phyloP scores from a whole-genome alignment of 768 basidiomycete species.

The Coprinellus aureogranulatus region DNA sequence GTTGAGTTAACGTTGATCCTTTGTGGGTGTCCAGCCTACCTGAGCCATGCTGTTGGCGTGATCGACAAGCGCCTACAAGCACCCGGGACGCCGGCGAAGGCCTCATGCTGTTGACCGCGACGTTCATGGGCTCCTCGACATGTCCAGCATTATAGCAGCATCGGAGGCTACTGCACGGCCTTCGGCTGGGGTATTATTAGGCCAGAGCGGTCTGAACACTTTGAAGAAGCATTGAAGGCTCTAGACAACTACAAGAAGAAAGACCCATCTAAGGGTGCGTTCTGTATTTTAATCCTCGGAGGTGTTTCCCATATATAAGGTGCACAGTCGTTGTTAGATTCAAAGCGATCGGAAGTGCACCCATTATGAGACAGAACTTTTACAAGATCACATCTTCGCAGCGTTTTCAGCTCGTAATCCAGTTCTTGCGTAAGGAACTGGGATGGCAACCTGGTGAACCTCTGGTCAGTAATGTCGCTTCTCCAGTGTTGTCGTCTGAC shows the following conservation, averaged over 20 bases:
- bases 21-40: too few species aligned
- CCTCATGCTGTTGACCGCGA: too few species aligned
- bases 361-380: constrained; percentile 98
- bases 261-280: constrained; percentile 71
- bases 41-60: too few species aligned
- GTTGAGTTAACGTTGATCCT: too few species aligned
- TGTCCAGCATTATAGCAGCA: constrained; percentile 16
- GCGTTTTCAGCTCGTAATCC: constrained; percentile 91
- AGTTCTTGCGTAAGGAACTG: constrained; percentile 86
- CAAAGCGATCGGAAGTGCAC: constrained; percentile 96
- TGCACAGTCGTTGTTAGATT: constrained; percentile 87
- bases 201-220: constrained; percentile 28
- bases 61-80: too few species aligned
- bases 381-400: constrained; percentile 96
- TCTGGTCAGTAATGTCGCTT: constrained; percentile 51
- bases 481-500: too few species aligned
- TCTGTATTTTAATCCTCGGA: not conserved
- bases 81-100: too few species aligned
- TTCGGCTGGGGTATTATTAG: not conserved
- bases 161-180: not conserved
- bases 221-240: constrained; percentile 60
- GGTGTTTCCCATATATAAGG: too few species aligned
- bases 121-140: constrained; percentile 9
- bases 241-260: constrained; percentile 87
- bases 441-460: constrained; percentile 85